Conservation (phyloP, 1,284 basidiomycete species). For the Ganoderma lucidum region DNA sequence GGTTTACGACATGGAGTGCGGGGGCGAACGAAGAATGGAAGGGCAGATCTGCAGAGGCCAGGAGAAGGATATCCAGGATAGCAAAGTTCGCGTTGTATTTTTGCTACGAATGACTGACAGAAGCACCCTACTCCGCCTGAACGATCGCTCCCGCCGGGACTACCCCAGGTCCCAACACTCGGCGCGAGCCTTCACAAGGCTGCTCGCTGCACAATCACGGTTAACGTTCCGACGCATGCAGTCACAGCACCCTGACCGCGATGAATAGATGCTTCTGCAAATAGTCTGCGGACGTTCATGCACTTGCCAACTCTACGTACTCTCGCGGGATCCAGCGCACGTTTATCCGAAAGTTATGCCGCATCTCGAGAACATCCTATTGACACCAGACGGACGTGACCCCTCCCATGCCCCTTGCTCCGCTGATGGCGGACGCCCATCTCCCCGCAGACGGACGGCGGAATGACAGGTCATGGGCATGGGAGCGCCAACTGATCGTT, state of each 20-base stretch:
- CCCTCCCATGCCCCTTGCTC: not conserved
- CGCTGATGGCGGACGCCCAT: not conserved
- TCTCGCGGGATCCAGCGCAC: slow-evolving; percentile 4
- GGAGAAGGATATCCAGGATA: not conserved
- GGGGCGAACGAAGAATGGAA: no score
- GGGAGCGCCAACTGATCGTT: slow-evolving; percentile 20
- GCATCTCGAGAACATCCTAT: slow-evolving; percentile 1
- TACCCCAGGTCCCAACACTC: slow-evolving; percentile 2
- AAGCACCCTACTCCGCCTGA: not conserved
- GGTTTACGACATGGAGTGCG: not conserved
- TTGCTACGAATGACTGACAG: not conserved
- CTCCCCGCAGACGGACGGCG: not conserved
- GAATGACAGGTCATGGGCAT: slow-evolving; percentile 11
- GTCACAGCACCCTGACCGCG: not conserved
- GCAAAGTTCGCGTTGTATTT: not conserved
- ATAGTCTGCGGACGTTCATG: not conserved
- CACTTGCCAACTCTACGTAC: not conserved
- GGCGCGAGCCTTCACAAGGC: not conserved
- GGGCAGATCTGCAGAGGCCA: not conserved
- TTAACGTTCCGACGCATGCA: not conserved
- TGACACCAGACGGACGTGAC: not conserved
- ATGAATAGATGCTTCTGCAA: slow-evolving; percentile 1
- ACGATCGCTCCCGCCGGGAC: not conserved
- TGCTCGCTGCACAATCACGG: not conserved
- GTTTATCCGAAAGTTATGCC: slow-evolving; percentile 32